These are phyloP conservation scores for Fistulinella staudtii DNA, from an alignment of 1,284 basidiomycete genomes.

Conservation along the genomic window DNA sequence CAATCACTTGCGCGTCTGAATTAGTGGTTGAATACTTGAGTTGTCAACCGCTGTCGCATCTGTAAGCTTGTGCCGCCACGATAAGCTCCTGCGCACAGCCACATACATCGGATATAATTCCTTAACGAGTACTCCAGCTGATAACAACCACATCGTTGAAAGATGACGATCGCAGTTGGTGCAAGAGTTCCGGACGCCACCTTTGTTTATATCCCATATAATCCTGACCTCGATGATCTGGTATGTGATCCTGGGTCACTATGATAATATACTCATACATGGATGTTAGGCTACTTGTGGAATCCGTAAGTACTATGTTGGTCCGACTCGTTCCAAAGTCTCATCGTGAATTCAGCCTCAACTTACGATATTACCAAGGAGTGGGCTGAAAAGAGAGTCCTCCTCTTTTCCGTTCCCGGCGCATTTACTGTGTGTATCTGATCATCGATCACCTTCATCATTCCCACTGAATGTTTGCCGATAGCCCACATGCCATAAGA, in stretches of 20 bases:
- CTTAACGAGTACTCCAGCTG: too few species aligned
- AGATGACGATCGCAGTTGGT: conserved; percentile 42
- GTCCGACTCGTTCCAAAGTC: background rate
- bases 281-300: conserved; percentile 52
- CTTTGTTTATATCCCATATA: conserved; percentile 64
- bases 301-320: conserved; percentile 44
- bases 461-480: too few species aligned
- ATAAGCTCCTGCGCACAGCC: too few species aligned
- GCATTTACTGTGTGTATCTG: conserved; percentile 64
- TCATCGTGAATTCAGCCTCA: conserved; percentile 35
- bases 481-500: conserved; percentile 69
- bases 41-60: too few species aligned
- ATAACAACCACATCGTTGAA: background rate
- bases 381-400: conserved; percentile 84
- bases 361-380: conserved; percentile 52
- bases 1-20: too few species aligned
- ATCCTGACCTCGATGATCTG: conserved; percentile 60
- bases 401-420: conserved; percentile 74
- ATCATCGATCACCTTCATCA: conserved; percentile 1
- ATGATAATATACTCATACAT: background rate
- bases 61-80: too few species aligned
- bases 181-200: conserved; percentile 59
- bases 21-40: too few species aligned
- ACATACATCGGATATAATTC: too few species aligned
- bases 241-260: conserved; percentile 34